These are phyloP conservation scores for Komagataella pastoris DNA, from an alignment of 805 yeast species.

Conservation along the genomic window DNA sequence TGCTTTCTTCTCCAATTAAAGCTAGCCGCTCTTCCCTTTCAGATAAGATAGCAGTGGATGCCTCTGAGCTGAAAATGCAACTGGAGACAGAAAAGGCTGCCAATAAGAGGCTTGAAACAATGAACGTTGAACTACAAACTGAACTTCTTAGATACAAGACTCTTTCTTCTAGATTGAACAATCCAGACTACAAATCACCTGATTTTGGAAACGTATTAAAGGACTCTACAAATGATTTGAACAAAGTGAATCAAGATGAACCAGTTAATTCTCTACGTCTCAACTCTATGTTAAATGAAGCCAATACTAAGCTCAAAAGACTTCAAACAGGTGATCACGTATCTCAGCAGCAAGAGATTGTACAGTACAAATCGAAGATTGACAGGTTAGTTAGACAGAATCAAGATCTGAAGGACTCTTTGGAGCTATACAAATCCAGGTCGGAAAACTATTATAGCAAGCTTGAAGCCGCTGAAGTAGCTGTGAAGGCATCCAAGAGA, in stretches of 20 bases:
- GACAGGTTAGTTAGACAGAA: constrained; percentile 45
- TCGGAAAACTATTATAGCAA: constrained; percentile 65
- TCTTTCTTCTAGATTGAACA: constrained; percentile 5
- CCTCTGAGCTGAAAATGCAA: background rate
- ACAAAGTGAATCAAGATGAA: constrained; percentile 24
- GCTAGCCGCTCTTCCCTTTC: background rate
- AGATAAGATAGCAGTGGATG: background rate
- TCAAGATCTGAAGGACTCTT: constrained; percentile 35
- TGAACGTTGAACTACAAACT: constrained; percentile 19
- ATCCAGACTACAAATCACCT: background rate
- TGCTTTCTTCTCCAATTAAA: background rate
- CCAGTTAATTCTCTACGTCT: constrained; percentile 19
- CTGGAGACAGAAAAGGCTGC: constrained; percentile 15
- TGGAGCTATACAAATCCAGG: constrained; percentile 52
- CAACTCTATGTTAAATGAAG: constrained; percentile 19
- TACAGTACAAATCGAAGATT: constrained; percentile 39
- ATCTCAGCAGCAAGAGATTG: constrained; percentile 20
- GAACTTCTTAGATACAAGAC: constrained; percentile 18
- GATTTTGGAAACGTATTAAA: background rate
- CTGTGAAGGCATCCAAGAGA: constrained; percentile 47
- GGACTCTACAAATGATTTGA: constrained; percentile 15
- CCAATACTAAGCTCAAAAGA: constrained; percentile 19
- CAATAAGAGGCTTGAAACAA: constrained; percentile 16
- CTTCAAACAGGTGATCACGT: constrained; percentile 13
- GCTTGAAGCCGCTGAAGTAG: constrained; percentile 68